Evolutionary conservation across 192 early-diverging fungal species (phyloP).

Genomic region (Coemansia guatemalensis): DNA sequence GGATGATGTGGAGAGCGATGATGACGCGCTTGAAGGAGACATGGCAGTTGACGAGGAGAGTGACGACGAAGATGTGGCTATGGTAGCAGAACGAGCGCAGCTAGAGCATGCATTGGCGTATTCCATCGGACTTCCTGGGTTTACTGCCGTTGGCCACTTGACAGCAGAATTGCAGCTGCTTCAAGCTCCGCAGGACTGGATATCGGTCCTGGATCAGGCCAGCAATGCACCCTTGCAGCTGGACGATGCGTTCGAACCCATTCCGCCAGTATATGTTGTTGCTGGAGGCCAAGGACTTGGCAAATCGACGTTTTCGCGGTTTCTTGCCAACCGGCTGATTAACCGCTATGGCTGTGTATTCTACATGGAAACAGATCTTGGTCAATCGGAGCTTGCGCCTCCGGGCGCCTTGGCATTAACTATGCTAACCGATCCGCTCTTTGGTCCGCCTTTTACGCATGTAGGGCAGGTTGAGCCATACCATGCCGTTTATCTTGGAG

Average conservation of each 20-base stretch:
- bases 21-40: not conserved
- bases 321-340: slow-evolving; percentile 75
- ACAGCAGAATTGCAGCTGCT: slow-evolving; percentile 40
- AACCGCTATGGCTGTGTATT: slow-evolving; percentile 67
- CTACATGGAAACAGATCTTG: slow-evolving; percentile 90
- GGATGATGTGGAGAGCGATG: not conserved
- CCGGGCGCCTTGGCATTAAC: slow-evolving; percentile 79
- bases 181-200: slow-evolving; percentile 41
- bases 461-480: slow-evolving; percentile 55
- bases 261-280: slow-evolving; percentile 59
- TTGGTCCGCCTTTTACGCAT: slow-evolving; percentile 88
- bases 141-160: slow-evolving; percentile 23
- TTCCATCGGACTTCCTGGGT: slow-evolving; percentile 18
- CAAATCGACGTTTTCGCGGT: slow-evolving; percentile 86
- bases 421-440: slow-evolving; percentile 63
- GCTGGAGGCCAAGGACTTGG: slow-evolving; percentile 82
- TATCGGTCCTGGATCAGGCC: slow-evolving; percentile 26
- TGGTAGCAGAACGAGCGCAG: slow-evolving; percentile 13
- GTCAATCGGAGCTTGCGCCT: slow-evolving; percentile 88
- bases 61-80: slow-evolving; percentile 10
- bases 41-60: slow-evolving; percentile 11
- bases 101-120: slow-evolving; percentile 7
- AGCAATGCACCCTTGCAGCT: slow-evolving; percentile 24
- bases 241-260: slow-evolving; percentile 34
- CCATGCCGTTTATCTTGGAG: slow-evolving; percentile 74